Evolutionary conservation across 2,329 filamentous ascomycete genomes (phyloP).

Genomic region (Cadophora luteo-olivacea): DNA sequence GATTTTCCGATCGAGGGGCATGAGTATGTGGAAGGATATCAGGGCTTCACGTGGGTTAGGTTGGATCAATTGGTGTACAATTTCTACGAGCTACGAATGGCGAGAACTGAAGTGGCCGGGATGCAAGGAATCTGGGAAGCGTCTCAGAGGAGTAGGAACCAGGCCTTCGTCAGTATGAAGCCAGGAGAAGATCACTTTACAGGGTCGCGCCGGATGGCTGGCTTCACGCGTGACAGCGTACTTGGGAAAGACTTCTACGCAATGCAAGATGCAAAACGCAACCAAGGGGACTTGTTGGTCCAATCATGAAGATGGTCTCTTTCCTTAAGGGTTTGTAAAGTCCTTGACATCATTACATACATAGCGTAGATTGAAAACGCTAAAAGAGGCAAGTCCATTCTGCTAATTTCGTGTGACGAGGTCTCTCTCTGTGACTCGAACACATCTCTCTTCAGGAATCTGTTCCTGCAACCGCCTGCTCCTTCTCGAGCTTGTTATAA

Average conservation of each 20-base stretch:
- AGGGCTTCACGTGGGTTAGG: constrained; percentile 13
- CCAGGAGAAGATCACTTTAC: constrained; percentile 18
- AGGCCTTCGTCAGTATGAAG: constrained; percentile 25
- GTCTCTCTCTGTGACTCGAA: constrained; percentile 1
- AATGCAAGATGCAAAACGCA: not conserved
- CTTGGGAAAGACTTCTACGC: constrained; percentile 1
- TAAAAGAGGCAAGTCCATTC: no score
- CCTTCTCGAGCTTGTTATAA: not conserved
- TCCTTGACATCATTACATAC: no score
- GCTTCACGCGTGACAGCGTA: constrained; percentile 10
- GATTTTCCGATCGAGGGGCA: constrained; percentile 8
- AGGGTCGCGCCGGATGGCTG: not conserved
- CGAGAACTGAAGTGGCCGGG: constrained; percentile 9
- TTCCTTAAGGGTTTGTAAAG: no score
- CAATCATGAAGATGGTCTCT: not conserved
- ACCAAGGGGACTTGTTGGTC: not conserved
- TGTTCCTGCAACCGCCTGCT: not conserved
- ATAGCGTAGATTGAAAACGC: no score
- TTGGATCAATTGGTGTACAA: constrained; percentile 20
- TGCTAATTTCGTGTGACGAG: not conserved
- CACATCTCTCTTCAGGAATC: not conserved
- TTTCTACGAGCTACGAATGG: constrained; percentile 25
- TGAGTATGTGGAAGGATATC: constrained; percentile 14
- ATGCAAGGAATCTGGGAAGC: constrained; percentile 27
- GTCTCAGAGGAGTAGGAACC: constrained; percentile 13